These are phyloP conservation scores for Parastagonospora avenae DNA, from an alignment of 2,329 filamentous ascomycete genomes.

Conservation along the genomic window DNA sequence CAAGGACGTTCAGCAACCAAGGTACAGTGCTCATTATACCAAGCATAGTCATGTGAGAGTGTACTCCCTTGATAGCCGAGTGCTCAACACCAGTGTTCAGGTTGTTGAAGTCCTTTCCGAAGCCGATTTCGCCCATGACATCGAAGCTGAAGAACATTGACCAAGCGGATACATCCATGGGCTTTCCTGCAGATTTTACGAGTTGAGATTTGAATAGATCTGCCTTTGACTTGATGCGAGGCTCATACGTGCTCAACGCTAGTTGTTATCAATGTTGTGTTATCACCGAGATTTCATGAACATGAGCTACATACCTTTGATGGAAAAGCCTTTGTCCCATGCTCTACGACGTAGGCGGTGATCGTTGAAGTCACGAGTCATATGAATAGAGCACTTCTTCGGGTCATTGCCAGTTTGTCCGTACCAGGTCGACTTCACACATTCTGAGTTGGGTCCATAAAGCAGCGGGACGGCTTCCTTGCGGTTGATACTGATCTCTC, in stretches of 20 bases:
- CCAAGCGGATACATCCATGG: slow-evolving; percentile 32
- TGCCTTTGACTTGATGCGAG: slow-evolving; percentile 29
- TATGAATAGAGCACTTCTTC: slow-evolving; percentile 24
- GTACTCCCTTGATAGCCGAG: slow-evolving; percentile 43
- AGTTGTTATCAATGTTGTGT: neutral
- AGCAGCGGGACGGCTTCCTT: slow-evolving; percentile 25
- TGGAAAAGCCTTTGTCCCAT: slow-evolving; percentile 35
- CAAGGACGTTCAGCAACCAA: slow-evolving; percentile 43
- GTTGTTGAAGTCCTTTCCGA: slow-evolving; percentile 33
- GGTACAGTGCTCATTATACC: slow-evolving; percentile 43
- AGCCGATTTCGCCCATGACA: slow-evolving; percentile 38
- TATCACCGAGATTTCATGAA: neutral
- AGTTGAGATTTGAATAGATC: slow-evolving; percentile 27
- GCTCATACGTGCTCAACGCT: slow-evolving; percentile 31
- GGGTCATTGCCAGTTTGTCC: slow-evolving; percentile 25
- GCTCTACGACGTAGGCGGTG: slow-evolving; percentile 28
- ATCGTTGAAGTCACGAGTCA: slow-evolving; percentile 26
- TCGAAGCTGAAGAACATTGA: slow-evolving; percentile 36
- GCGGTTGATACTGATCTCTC: slow-evolving; percentile 28
- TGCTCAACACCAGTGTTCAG: slow-evolving; percentile 29
- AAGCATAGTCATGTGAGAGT: slow-evolving; percentile 42
- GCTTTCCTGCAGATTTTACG: slow-evolving; percentile 8
- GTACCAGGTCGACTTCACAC: slow-evolving; percentile 35
- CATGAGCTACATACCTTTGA: slow-evolving; percentile 19
- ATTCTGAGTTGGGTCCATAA: slow-evolving; percentile 29